A percentile compares a stretch with the other conserved stretches of the same genome.
Evolutionary conservation across 1,284 basidiomycete genomes (phyloP).

Genomic region (Meripilus lineatus): DNA sequence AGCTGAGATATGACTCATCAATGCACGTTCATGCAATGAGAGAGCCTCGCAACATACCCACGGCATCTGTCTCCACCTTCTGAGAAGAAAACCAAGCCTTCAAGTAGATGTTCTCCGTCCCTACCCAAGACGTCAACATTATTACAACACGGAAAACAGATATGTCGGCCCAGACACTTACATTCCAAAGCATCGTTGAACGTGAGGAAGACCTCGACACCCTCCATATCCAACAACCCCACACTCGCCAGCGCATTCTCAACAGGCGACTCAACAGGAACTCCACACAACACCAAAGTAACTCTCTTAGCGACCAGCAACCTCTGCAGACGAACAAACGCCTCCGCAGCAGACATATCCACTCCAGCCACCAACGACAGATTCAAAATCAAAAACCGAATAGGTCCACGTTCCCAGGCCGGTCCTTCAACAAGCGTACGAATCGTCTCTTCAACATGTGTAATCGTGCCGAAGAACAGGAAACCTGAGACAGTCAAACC

Average conservation of each 20-base stretch:
- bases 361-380: constrained; percentile 84
- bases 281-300: constrained; percentile 87
- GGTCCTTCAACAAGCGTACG: constrained; percentile 70
- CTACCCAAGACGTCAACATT: constrained; percentile 29
- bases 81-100: constrained; percentile 69
- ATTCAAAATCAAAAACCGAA: constrained; percentile 89
- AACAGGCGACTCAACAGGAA: constrained; percentile 55
- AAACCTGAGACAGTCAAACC: constrained; percentile 65
- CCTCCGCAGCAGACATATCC: constrained; percentile 94
- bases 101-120: constrained; percentile 88
- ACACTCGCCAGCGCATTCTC: constrained; percentile 71
- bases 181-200: constrained; percentile 94
- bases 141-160: background rate
- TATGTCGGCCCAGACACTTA: constrained; percentile 35
- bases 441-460: constrained; percentile 81
- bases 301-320: constrained; percentile 75
- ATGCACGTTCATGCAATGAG: no score
- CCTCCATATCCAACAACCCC: constrained; percentile 69
- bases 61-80: constrained; percentile 44
- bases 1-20: constrained; percentile 33
- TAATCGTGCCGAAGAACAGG: constrained; percentile 96
- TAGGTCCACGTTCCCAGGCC: constrained; percentile 74
- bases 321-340: constrained; percentile 89
- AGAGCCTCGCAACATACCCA: constrained; percentile 31
- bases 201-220: constrained; percentile 80